These are phyloP conservation scores for Thelonectria rubi DNA, from an alignment of 2,329 filamentous ascomycete species.

Conservation along the genomic window DNA sequence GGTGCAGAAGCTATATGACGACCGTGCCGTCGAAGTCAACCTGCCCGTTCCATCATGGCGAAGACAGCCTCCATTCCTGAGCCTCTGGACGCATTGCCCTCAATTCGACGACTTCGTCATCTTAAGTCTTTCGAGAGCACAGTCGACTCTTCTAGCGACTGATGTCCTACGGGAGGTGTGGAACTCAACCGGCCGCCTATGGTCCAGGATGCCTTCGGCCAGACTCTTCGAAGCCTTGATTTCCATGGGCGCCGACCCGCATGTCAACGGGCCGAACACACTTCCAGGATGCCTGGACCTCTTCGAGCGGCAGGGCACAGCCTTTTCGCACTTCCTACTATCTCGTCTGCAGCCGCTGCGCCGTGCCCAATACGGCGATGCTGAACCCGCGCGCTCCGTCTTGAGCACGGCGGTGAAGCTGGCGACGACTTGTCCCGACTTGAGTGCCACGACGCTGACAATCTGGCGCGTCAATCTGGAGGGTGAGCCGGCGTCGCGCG, in stretches of 20 bases:
- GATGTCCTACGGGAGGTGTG: conserved; percentile 12
- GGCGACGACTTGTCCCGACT: conserved; percentile 13
- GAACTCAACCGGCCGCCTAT: background rate
- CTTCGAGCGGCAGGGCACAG: conserved; percentile 6
- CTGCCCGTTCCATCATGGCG: background rate
- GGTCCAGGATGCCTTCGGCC: background rate
- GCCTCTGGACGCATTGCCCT: background rate
- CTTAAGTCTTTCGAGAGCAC: background rate
- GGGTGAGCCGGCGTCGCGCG: too few relatives aligned
- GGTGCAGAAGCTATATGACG: background rate
- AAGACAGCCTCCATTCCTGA: background rate
- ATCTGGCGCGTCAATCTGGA: background rate
- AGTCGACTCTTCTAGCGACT: background rate
- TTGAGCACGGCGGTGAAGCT: background rate
- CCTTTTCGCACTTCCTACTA: conserved; percentile 12
- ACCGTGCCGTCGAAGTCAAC: background rate
- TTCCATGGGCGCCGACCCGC: conserved; percentile 14
- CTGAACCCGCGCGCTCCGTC: background rate
- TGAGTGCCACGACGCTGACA: conserved; percentile 4
- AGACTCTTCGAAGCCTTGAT: conserved; percentile 13
- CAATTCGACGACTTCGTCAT: conserved; percentile 23
- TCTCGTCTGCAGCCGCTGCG: background rate
- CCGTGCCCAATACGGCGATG: background rate
- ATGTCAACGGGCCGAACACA: conserved; percentile 5
- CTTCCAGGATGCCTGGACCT: background rate